A percentile compares a stretch with the other conserved stretches of the same genome.
Conservation (phyloP, 805 yeast genomes). For the Cyberlindnera mycetangii region DNA sequence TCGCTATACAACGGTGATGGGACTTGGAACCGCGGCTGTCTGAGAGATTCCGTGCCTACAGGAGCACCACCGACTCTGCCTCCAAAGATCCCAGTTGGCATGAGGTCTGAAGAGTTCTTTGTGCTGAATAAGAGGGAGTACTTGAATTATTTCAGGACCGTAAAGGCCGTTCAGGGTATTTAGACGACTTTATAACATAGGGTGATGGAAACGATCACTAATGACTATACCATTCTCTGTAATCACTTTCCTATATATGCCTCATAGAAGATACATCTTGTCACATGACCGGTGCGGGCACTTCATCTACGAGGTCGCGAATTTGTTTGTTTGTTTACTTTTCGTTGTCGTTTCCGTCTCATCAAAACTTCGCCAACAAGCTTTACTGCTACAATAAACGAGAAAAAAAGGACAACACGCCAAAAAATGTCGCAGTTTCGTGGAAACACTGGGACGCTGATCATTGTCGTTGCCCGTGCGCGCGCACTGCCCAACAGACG, state of each 20-base stretch:
- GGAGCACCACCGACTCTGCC: conserved; percentile 22
- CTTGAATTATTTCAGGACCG: conserved; percentile 14
- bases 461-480: conserved; percentile 76
- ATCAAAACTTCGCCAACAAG: no score
- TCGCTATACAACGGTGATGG: conserved; percentile 29
- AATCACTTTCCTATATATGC: no score
- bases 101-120: conserved; percentile 25
- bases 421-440: conserved; percentile 26
- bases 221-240: no score
- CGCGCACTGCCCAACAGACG: conserved; percentile 83
- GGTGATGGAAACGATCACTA: no score
- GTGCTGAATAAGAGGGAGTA: conserved; percentile 15
- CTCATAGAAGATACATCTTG: no score
- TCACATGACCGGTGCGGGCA: conserved; percentile 3
- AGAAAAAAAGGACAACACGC: conserved; percentile 1
- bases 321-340: conserved; percentile 14
- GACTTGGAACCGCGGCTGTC: conserved; percentile 21
- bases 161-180: conserved; percentile 4
- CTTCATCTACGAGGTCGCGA: no score
- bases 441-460: conserved; percentile 49
- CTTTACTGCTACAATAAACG: neutral
- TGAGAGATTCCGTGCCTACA: conserved; percentile 18
- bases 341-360: no score
- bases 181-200: no score
- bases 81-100: conserved; percentile 28